Conservation (phyloP, 225 moss, liverwort and hornwort species). For the Takakia lepidozioides region DNA sequence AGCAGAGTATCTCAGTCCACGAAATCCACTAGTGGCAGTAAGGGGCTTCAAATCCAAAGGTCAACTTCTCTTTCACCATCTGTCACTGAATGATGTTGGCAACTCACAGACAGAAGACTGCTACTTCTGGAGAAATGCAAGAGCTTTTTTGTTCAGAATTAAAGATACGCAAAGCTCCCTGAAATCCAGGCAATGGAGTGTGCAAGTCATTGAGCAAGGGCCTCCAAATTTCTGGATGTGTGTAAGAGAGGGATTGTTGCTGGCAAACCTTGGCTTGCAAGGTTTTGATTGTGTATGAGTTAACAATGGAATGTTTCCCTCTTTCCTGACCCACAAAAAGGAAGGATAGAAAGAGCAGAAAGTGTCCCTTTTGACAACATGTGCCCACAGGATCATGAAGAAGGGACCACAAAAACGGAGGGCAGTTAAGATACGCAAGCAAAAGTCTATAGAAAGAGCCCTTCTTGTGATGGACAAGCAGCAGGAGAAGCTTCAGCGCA, state of each 20-base stretch:
- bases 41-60: conserved; percentile 35
- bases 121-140: no score
- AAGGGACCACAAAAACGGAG: conserved; percentile 64
- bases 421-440: conserved; percentile 62
- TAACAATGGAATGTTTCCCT: no score
- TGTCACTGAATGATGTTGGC: neutral
- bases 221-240: no score
- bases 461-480: conserved; percentile 71
- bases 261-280: no score
- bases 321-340: no score
- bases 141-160: neutral
- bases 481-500: conserved; percentile 59
- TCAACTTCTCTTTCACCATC: neutral
- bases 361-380: neutral
- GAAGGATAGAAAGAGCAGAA: conserved; percentile 12
- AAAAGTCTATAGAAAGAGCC: conserved; percentile 82
- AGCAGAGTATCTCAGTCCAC: conserved; percentile 33
- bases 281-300: no score
- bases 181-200: no score
- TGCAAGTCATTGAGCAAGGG: no score
- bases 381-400: conserved; percentile 22
- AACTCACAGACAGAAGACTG: no score
- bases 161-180: no score
- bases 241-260: no score
- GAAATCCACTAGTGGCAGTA: conserved; percentile 14